Conservation (phyloP, 2,329 filamentous ascomycete species). For the Leptodontidium sp. region DNA sequence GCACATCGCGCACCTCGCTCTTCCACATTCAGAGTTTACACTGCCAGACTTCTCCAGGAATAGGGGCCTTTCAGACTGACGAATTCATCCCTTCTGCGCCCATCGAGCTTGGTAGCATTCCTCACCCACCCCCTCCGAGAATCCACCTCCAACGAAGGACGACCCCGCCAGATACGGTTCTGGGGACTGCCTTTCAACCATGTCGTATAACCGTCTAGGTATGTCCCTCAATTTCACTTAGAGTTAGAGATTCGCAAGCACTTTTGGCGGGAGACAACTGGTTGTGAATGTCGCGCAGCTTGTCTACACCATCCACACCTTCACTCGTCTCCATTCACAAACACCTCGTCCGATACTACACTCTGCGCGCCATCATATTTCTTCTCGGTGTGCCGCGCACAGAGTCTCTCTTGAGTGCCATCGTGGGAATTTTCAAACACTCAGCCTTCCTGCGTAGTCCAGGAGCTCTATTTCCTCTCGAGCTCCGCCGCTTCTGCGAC, state of each 20-base stretch:
- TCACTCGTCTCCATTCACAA: constrained; percentile 3
- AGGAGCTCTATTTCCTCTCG: constrained; percentile 32
- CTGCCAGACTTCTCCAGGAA: neutral
- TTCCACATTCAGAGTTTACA: neutral
- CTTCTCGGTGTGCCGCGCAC: constrained; percentile 31
- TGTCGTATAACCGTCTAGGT: constrained; percentile 81
- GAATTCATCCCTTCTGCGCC: constrained; percentile 10
- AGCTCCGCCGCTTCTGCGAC: constrained; percentile 29
- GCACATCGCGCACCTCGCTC: neutral
- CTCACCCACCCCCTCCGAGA: constrained; percentile 19
- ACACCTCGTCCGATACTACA: neutral
- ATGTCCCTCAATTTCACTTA: constrained; percentile 51
- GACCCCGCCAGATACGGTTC: constrained; percentile 17
- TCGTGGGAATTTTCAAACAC: constrained; percentile 21
- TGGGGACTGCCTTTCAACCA: constrained; percentile 45
- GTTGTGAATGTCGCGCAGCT: constrained; percentile 20
- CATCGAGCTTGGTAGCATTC: constrained; percentile 19
- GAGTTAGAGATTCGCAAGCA: constrained; percentile 25
- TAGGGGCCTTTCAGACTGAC: neutral
- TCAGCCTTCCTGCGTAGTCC: constrained; percentile 39
- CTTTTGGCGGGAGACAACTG: constrained; percentile 19
- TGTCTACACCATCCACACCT: constrained; percentile 8
- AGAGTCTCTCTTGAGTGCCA: constrained; percentile 29
- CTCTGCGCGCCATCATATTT: constrained; percentile 16
- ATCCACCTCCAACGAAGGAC: constrained; percentile 19